Evolutionary conservation across 148 eudicot species (phyloP).

Genomic region (Fagopyrum esculentum): DNA sequence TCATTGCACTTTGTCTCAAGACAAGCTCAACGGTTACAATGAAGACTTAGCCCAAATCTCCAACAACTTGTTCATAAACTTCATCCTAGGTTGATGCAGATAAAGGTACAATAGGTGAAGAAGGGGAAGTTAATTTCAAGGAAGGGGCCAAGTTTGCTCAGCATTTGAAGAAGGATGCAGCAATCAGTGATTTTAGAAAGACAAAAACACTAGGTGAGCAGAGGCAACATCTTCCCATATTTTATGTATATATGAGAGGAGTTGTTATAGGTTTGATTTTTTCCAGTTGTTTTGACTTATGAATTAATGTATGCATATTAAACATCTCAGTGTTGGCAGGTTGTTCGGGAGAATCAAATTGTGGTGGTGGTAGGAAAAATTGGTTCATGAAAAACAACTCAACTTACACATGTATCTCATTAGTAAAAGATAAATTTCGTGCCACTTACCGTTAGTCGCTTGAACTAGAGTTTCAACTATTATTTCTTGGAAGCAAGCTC

Average conservation of each 20-base stretch:
- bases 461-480: neutral
- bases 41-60: too few relatives aligned
- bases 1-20: too few relatives aligned
- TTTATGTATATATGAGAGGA: conserved; percentile 84
- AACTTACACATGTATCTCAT: conserved; percentile 70
- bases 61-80: conserved; percentile 7
- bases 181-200: conserved; percentile 83
- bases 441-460: neutral
- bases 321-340: conserved; percentile 30
- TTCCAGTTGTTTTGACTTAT: neutral
- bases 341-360: conserved; percentile 92
- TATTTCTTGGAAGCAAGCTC: neutral
- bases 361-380: conserved; percentile 92
- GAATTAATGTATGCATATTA: neutral
- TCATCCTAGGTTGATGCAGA: conserved; percentile 81
- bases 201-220: conserved; percentile 81
- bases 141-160: conserved; percentile 87
- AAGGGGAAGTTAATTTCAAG: conserved; percentile 93
- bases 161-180: conserved; percentile 84
- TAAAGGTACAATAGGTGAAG: conserved; percentile 79
- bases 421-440: neutral
- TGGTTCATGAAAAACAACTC: conserved; percentile 97
- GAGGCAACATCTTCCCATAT: conserved; percentile 90
- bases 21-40: too few relatives aligned
- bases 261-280: conserved; percentile 57